Evolutionary conservation across 441 rosid species (phyloP), one percentile per base, ranked within the genome.

Genomic region (Pelargonium myrrhifolium): DNA sequence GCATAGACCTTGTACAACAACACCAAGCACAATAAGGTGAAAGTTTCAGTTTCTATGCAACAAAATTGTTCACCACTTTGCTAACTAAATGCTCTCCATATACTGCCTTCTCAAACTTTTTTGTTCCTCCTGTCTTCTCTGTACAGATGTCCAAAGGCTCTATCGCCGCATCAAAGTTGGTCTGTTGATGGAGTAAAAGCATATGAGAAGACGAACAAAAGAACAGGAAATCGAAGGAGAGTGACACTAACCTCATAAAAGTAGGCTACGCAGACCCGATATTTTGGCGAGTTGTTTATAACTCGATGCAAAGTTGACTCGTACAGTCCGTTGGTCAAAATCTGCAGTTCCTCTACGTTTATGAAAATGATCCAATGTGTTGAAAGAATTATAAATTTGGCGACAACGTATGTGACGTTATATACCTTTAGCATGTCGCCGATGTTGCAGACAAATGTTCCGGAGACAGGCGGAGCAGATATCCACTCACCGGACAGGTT

Each of bases 401-500:
- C 31, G 4, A 31, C 18, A 0, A 22, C 45, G 22, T 0, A n/a
- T 3, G 7, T 17, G 20, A 59, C 21, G 31, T 47, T 9, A 21
- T n/a, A 61, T 81, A 90, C 93, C 98, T 88, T 90, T 64, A 90
- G 76, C 97, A 93, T 93, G 82, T 93, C 93, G 0, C 98, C 96
- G 0, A 93, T 88, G 88, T 87, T 93, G 84, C 97, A 93, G 3
- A 93, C 92, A 74, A 90, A 88, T 11, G 96, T 73, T 68, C 93
- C 96, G 0, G 92, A 90, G 26, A 88, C 74, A 0, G 98, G 97
- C n/a, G 84, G 80, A 39, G 97, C 98, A 4, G 87, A 82, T 73
- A 92, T 86, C 97, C 98, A 92, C 43, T 90, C 89, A 1, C 96
- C 96, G 0, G 87, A 62, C 49, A 66, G 69, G 76, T 92, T 92